Percentiles rank a stretch among this genome's conserved stretches.
Conservation (phyloP, 129 eudicot species). For the Solidago caesia region DNA sequence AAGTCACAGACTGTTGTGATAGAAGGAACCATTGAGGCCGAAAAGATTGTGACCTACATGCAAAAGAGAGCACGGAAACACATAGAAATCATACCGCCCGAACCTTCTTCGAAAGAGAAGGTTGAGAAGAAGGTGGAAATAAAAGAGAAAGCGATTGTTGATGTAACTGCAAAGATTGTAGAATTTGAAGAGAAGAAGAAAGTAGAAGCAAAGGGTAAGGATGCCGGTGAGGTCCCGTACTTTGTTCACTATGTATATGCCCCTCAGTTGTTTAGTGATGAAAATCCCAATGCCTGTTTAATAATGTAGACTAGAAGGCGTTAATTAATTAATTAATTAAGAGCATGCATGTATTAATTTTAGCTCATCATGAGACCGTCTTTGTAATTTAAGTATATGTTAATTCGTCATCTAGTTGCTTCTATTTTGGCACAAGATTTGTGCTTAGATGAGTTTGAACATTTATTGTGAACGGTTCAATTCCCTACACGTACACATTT, state of each 20-base stretch:
- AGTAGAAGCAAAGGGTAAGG: slow-evolving; percentile 59
- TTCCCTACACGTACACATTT: no score
- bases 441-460: no score
- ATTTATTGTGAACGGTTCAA: no score
- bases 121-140: slow-evolving; percentile 32
- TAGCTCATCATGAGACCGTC: no score
- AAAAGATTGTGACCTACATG: slow-evolving; percentile 64
- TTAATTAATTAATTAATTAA: no score
- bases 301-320: slow-evolving; percentile 42
- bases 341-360: no score
- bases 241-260: slow-evolving; percentile 90
- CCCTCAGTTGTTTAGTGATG: slow-evolving; percentile 93
- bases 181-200: slow-evolving; percentile 55
- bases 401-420: no score
- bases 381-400: no score
- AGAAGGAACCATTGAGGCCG: slow-evolving; percentile 69
- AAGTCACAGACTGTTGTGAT: slow-evolving; percentile 75
- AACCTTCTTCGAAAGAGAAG: slow-evolving; percentile 34
- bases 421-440: no score
- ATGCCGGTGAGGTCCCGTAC: slow-evolving; percentile 55
- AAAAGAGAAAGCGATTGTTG: slow-evolving; percentile 37
- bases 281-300: slow-evolving; percentile 88
- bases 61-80: slow-evolving; percentile 59
- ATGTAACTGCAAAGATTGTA: slow-evolving; percentile 35
- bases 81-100: slow-evolving; percentile 51